phyloP scores from a whole-genome alignment of 2,329 filamentous ascomycete species.

The Sclerotinia minor region DNA sequence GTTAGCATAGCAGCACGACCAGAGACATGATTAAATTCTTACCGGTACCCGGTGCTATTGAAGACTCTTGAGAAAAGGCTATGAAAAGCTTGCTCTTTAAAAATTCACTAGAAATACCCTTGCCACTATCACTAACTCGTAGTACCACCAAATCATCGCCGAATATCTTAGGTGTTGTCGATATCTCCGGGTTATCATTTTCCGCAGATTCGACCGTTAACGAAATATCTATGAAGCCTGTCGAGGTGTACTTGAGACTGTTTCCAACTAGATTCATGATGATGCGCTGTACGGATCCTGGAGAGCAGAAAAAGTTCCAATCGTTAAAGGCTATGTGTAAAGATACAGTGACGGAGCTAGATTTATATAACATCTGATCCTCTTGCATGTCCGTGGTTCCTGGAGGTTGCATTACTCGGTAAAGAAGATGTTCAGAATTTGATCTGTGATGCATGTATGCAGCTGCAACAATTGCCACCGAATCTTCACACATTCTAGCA shows the following conservation, averaged over 20 bases:
- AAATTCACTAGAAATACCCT: conserved; percentile 62
- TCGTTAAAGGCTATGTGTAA: conserved; percentile 26
- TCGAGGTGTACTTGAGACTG: conserved; percentile 58
- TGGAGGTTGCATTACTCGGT: conserved; percentile 19
- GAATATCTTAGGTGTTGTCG: neutral
- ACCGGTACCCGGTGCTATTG: conserved; percentile 58
- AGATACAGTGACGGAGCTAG: conserved; percentile 16
- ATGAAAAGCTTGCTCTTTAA: conserved; percentile 58
- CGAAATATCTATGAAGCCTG: conserved; percentile 49
- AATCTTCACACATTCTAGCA: conserved; percentile 27
- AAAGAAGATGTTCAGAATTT: conserved; percentile 7
- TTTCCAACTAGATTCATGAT: conserved; percentile 63
- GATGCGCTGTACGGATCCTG: conserved; percentile 50
- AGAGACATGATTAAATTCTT: neutral
- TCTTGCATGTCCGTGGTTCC: neutral
- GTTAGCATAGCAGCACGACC: neutral
- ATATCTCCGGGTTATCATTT: conserved; percentile 3
- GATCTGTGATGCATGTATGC: conserved; percentile 21
- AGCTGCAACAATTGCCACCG: conserved; percentile 23
- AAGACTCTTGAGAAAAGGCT: conserved; percentile 61
- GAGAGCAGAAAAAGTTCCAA: conserved; percentile 48
- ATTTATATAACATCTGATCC: neutral
- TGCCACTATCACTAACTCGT: conserved; percentile 59
- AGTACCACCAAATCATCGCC: conserved; percentile 36
- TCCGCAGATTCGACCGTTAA: conserved; percentile 15